phyloP scores from a whole-genome alignment of 2,329 filamentous ascomycete species.

The Aspergillus costaricaensis region DNA sequence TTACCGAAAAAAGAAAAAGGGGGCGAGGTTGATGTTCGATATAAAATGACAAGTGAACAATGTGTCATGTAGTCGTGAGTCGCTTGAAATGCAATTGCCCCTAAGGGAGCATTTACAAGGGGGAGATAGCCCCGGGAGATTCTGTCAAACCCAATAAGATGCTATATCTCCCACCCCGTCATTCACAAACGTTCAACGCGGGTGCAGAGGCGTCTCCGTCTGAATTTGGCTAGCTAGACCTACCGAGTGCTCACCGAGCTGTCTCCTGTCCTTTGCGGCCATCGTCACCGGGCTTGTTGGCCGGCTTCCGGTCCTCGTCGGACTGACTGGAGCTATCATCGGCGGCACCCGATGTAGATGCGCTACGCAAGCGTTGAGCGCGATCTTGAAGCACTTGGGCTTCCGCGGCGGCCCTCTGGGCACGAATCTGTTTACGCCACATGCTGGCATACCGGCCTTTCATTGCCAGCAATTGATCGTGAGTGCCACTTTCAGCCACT shows the following conservation, averaged over 20 bases:
- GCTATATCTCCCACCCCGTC: conserved; percentile 14
- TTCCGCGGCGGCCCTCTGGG: conserved; percentile 68
- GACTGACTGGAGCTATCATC: conserved; percentile 53
- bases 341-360: conserved; percentile 39
- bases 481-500: conserved; percentile 76
- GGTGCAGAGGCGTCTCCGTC: neutral
- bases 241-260: neutral
- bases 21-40: conserved; percentile 18
- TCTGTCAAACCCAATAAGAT: conserved; percentile 12
- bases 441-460: conserved; percentile 78
- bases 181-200: conserved; percentile 5
- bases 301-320: conserved; percentile 46
- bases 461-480: conserved; percentile 70
- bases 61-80: conserved; percentile 33
- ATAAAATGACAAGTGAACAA: conserved; percentile 25
- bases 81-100: conserved; percentile 31
- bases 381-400: conserved; percentile 51
- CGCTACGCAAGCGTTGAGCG: conserved; percentile 46
- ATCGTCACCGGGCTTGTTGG: conserved; percentile 57
- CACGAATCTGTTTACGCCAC: conserved; percentile 86
- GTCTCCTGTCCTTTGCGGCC: conserved; percentile 11
- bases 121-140: conserved; percentile 7
- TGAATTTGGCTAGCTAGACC: conserved; percentile 35
- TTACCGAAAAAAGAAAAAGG: neutral
- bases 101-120: conserved; percentile 19